Conservation (phyloP, 148 eudicot genomes). For the Diospyros kaki region DNA sequence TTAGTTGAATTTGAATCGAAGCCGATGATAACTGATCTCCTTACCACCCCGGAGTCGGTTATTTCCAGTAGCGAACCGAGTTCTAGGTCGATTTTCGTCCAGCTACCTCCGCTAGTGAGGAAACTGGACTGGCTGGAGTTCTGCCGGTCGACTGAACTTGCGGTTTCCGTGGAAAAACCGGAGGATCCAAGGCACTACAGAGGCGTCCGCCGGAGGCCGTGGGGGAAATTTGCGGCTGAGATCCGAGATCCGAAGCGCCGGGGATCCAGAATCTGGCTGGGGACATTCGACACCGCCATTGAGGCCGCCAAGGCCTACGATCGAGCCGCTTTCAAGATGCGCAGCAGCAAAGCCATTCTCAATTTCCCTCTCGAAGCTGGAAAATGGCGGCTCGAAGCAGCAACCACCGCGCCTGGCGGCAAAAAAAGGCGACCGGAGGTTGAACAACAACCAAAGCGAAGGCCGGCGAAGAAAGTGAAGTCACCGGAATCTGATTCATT, state of each 20-base stretch:
- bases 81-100: background rate
- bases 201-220: constrained; percentile 49
- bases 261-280: constrained; percentile 52
- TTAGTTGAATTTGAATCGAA: background rate
- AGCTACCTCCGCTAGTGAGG: background rate
- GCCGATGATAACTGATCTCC: background rate
- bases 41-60: constrained; percentile 3
- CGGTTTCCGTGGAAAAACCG: background rate
- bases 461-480: constrained; percentile 23
- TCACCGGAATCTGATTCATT: background rate
- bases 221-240: constrained; percentile 61
- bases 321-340: constrained; percentile 44
- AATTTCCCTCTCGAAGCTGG: constrained; percentile 50
- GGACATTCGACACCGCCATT: constrained; percentile 44
- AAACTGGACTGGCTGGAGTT: constrained; percentile 13
- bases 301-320: constrained; percentile 60
- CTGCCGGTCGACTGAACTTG: constrained; percentile 15
- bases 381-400: constrained; percentile 10
- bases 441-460: constrained; percentile 1
- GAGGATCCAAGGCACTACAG: constrained; percentile 33
- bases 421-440: constrained; percentile 14
- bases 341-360: constrained; percentile 51
- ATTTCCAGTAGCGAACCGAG: background rate
- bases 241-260: constrained; percentile 47
- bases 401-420: background rate